Evolutionary conservation across 192 early-diverging fungal genomes (phyloP).

Genomic region (Mortierella antarctica): DNA sequence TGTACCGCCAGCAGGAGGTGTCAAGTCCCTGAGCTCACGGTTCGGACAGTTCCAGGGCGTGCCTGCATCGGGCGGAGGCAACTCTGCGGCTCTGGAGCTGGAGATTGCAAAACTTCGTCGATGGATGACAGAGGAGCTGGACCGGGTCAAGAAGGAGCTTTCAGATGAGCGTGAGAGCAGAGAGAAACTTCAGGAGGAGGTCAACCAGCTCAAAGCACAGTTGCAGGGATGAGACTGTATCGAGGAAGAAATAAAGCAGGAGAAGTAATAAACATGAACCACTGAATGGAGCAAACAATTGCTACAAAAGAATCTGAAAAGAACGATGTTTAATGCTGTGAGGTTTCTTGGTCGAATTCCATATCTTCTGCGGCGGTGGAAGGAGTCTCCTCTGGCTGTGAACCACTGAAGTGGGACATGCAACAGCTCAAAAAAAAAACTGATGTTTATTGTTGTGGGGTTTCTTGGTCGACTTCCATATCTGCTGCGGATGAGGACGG

Average conservation of each 20-base stretch:
- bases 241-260: too few species aligned
- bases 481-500: background rate
- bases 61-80: slow-evolving; percentile 32
- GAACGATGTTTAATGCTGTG: too few species aligned
- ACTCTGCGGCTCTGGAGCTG: slow-evolving; percentile 38
- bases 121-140: slow-evolving; percentile 55
- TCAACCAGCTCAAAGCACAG: slow-evolving; percentile 32
- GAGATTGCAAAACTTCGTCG: slow-evolving; percentile 50
- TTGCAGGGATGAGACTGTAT: slow-evolving; percentile 18
- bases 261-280: too few species aligned
- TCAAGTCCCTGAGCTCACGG: slow-evolving; percentile 45
- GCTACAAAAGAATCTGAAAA: too few species aligned
- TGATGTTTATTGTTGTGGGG: too few species aligned
- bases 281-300: background rate
- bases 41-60: slow-evolving; percentile 57
- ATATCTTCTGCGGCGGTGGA: too few species aligned
- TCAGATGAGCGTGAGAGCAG: slow-evolving; percentile 50
- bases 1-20: slow-evolving; percentile 44
- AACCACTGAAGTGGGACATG: too few species aligned
- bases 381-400: too few species aligned
- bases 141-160: slow-evolving; percentile 46
- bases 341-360: too few species aligned
- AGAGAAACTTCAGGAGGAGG: slow-evolving; percentile 33
- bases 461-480: background rate
- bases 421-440: too few species aligned